Conservation (phyloP, 1,284 basidiomycete species). For the Laetiporus sulphureus region DNA sequence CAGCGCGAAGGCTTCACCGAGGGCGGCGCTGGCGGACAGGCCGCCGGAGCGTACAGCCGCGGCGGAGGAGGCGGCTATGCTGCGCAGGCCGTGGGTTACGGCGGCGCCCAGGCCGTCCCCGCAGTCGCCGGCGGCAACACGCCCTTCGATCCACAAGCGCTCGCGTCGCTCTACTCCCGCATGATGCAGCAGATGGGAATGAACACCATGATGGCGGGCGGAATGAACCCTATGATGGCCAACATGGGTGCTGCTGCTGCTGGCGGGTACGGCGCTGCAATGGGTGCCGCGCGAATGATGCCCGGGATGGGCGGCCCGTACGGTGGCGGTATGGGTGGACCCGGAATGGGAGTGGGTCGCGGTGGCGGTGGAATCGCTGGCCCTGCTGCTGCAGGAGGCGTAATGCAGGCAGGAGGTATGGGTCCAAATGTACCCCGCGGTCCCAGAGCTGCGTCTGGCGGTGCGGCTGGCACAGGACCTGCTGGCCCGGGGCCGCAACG, state of each 20-base stretch:
- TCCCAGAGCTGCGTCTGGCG: conserved; percentile 51
- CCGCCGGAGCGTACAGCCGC: conserved; percentile 15
- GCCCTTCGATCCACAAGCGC: conserved; percentile 75
- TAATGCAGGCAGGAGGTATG: conserved; percentile 27
- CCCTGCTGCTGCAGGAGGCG: conserved; percentile 20
- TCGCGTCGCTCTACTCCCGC: conserved; percentile 74
- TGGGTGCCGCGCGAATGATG: conserved; percentile 30
- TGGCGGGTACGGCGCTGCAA: conserved; percentile 27
- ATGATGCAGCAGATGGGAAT: conserved; percentile 76
- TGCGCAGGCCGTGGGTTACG: conserved; percentile 24
- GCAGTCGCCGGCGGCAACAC: conserved; percentile 30
- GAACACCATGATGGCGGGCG: conserved; percentile 39
- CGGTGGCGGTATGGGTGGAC: conserved; percentile 36
- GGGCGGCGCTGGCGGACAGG: conserved; percentile 17
- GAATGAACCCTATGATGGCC: conserved; percentile 40
- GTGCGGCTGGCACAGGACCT: conserved; percentile 38
- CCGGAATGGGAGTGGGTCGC: conserved; percentile 35
- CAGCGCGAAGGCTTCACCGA: conserved; percentile 56
- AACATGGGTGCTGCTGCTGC: conserved; percentile 30
- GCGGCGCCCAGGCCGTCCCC: conserved; percentile 17
- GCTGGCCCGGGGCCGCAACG: conserved; percentile 70
- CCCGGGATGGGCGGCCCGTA: conserved; percentile 36
- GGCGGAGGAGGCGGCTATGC: conserved; percentile 24
- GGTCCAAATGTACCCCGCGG: conserved; percentile 61
- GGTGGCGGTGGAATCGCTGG: conserved; percentile 23